Base-by-base conservation (phyloP, 345 rosid genomes). In the Eucalyptus pauciflora region DNA sequence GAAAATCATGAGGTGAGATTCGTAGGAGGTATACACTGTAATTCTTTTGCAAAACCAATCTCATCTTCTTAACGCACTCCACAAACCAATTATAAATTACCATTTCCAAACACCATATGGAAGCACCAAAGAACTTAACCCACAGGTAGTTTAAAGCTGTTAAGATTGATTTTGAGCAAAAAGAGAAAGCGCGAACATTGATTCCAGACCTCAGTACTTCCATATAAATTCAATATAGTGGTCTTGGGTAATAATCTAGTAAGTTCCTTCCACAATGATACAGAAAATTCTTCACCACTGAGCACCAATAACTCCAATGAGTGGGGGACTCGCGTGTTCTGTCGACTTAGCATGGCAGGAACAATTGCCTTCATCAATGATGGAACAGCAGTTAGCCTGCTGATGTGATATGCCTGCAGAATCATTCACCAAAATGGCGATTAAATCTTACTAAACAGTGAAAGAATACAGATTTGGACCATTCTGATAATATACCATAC, bases 151-250 rank as follows among this genome's bases (percentile, higher is more conserved):
- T 13, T 37, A 87, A 87, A 76, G 24, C 85, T 22, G 60, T 86
- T 43, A 49, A 24, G 79, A 45, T 85, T 69, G 22, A 31, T 86
- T 43, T 46, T 54, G 46, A 43, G 87, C 88, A 20, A 80, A 52
- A 37, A 45, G 10, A 9, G 85, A 85, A 86, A 88, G 87, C 56
- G 33, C 48, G 51, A 88, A 76, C 87, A 87, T 88, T 85, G 67
- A 89, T 88, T 80, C 43, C 94, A 93, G 60, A 97, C 99, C 99
- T 98, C 99, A 45, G 99, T 98, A 90, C 96, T 98, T 90, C 99
- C 99, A 92, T 96, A 98, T 86, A 98, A 91, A 91, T 98, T 98
- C 90, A 98, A 91, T 88, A 97, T 93, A 91, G 94, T 90, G 86
- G 96, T 95, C 76, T 92, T 89, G 17, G 99, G 97, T 86, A 97